Evolutionary conservation across 441 rosid genomes (phyloP).

Genomic region (Cnidoscolus chayamansa): DNA sequence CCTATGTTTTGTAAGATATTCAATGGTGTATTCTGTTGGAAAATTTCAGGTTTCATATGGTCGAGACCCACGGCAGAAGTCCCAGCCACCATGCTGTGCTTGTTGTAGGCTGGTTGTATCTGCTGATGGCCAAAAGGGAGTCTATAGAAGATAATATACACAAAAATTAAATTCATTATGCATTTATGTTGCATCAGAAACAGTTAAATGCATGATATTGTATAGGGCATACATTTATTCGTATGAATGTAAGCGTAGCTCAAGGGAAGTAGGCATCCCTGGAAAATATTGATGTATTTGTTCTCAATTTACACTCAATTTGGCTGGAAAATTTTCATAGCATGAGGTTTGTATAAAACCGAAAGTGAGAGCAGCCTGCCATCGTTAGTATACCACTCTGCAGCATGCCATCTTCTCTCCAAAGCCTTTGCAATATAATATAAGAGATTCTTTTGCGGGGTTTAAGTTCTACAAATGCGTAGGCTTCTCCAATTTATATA

Average conservation of each 20-base stretch:
- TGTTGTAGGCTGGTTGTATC: constrained; percentile 18
- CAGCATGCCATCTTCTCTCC: background rate
- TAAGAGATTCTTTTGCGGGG: background rate
- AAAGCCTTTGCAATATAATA: background rate
- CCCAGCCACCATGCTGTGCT: background rate
- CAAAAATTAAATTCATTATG: constrained; percentile 7
- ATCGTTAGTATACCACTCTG: background rate
- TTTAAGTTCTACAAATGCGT: background rate
- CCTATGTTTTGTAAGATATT: background rate
- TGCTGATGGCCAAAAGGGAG: constrained; percentile 5
- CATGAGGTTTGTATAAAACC: too few relatives aligned
- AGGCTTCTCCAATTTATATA: background rate
- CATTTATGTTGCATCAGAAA: constrained; percentile 13
- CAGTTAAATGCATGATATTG: constrained; percentile 20
- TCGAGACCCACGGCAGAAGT: constrained; percentile 17
- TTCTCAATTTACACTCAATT: background rate
- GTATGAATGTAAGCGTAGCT: constrained; percentile 10
- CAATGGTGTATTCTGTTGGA: constrained; percentile 3
- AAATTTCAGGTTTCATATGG: constrained; percentile 24
- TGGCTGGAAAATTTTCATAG: too few relatives aligned
- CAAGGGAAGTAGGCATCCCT: constrained; percentile 17
- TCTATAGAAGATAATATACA: background rate
- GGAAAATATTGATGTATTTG: background rate
- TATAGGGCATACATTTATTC: constrained; percentile 12
- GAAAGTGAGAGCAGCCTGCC: constrained; percentile 7